Conservation (phyloP, 306 rosid species). For the Cucurbita pepo region DNA sequence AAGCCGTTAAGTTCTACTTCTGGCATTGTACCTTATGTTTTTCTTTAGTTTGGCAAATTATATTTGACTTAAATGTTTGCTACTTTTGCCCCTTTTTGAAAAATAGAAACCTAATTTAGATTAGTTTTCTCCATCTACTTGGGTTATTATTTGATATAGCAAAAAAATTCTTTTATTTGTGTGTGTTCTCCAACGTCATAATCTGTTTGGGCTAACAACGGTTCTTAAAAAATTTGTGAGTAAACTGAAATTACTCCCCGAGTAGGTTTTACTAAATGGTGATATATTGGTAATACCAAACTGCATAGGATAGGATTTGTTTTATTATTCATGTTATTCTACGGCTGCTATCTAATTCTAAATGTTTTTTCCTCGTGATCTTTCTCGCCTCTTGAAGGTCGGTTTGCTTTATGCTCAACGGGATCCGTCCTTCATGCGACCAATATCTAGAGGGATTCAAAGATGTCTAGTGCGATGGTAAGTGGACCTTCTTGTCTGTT, state of each 20-base stretch:
- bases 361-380: background rate
- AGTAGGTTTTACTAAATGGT: background rate
- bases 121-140: background rate
- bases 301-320: background rate
- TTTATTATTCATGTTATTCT: background rate
- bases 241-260: background rate
- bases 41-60: background rate
- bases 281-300: background rate
- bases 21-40: background rate
- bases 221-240: slow-evolving; percentile 1
- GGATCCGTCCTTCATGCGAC: slow-evolving; percentile 83
- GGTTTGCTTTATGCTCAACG: slow-evolving; percentile 82
- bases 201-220: background rate
- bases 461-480: slow-evolving; percentile 94
- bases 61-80: background rate
- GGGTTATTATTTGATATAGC: background rate
- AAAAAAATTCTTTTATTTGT: background rate
- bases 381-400: slow-evolving; percentile 31
- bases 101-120: background rate
- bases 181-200: background rate
- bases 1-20: background rate
- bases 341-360: background rate
- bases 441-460: slow-evolving; percentile 74
- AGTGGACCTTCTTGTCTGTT: slow-evolving; percentile 9
- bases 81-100: background rate